phyloP scores from a whole-genome alignment of 2,329 filamentous ascomycete genomes.

The Ceratocystis ficicola region DNA sequence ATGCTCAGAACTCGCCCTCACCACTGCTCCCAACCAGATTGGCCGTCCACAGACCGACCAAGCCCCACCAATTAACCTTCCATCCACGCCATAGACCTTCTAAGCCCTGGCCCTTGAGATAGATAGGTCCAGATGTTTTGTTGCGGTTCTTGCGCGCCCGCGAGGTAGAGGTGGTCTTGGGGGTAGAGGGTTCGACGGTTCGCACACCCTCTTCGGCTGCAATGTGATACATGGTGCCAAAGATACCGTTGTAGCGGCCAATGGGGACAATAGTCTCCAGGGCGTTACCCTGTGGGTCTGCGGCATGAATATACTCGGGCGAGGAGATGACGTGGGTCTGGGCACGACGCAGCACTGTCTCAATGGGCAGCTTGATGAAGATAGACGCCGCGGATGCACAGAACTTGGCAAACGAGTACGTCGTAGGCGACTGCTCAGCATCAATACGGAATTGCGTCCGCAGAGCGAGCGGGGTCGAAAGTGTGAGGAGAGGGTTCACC shows the following conservation, averaged over 20 bases:
- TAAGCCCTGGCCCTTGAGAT: conserved; percentile 52
- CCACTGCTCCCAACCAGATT: conserved; percentile 50
- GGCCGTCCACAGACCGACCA: conserved; percentile 62
- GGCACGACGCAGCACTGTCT: conserved; percentile 80
- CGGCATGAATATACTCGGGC: conserved; percentile 39
- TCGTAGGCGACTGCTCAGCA: conserved; percentile 63
- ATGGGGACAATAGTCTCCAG: conserved; percentile 67
- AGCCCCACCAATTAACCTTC: conserved; percentile 67
- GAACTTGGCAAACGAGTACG: conserved; percentile 75
- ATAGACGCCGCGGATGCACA: conserved; percentile 67
- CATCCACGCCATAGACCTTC: conserved; percentile 60
- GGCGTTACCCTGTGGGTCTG: conserved; percentile 33
- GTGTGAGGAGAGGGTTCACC: conserved; percentile 68
- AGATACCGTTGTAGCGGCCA: conserved; percentile 69
- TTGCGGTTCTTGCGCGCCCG: conserved; percentile 16
- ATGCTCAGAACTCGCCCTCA: conserved; percentile 45
- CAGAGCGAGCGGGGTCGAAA: conserved; percentile 72
- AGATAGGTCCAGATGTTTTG: conserved; percentile 33
- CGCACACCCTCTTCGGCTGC: conserved; percentile 66
- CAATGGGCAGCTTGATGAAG: conserved; percentile 75
- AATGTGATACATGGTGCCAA: conserved; percentile 87
- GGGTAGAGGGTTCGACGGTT: conserved; percentile 29
- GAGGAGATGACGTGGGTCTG: conserved; percentile 62
- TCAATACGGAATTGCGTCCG: conserved; percentile 77
- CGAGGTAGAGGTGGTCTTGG: conserved; percentile 15